phyloP scores from a whole-genome alignment of 371 early-diverging fungal genomes.

The Mucor circinelloides region DNA sequence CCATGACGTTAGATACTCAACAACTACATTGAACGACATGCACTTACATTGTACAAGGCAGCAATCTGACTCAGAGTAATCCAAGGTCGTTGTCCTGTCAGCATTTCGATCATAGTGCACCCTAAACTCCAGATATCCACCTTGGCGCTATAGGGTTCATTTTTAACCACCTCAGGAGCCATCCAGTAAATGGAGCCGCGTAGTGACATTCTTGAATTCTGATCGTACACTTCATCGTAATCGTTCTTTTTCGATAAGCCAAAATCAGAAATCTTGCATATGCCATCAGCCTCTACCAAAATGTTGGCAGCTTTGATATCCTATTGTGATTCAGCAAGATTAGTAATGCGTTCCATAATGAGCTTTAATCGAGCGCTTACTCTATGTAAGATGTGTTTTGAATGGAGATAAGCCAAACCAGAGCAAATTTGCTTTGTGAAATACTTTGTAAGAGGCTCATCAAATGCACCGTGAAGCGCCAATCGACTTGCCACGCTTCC shows the following conservation, averaged over 20 bases:
- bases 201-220: slow-evolving; percentile 58
- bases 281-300: slow-evolving; percentile 79
- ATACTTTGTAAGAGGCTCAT: slow-evolving; percentile 72
- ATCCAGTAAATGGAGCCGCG: slow-evolving; percentile 85
- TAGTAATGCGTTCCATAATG: not conserved
- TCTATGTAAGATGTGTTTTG: slow-evolving; percentile 85
- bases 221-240: slow-evolving; percentile 54
- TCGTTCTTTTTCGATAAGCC: slow-evolving; percentile 89
- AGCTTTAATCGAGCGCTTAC: not conserved
- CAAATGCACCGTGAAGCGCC: slow-evolving; percentile 73
- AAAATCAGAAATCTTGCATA: slow-evolving; percentile 97
- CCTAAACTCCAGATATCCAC: slow-evolving; percentile 85
- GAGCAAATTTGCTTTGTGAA: slow-evolving; percentile 87
- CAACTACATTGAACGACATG: not conserved
- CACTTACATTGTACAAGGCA: slow-evolving; percentile 67
- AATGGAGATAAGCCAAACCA: slow-evolving; percentile 91
- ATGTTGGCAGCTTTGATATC: slow-evolving; percentile 98
- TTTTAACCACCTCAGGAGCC: slow-evolving; percentile 92
- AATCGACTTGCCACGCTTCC: slow-evolving; percentile 77
- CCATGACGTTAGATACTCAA: not conserved
- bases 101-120: slow-evolving; percentile 90
- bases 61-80: slow-evolving; percentile 66
- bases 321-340: slow-evolving; percentile 18
- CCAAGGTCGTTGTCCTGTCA: slow-evolving; percentile 92
- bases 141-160: slow-evolving; percentile 76